These are phyloP conservation scores for Infundibulicybe gibba DNA, from an alignment of 768 basidiomycete genomes.

Conservation along the genomic window DNA sequence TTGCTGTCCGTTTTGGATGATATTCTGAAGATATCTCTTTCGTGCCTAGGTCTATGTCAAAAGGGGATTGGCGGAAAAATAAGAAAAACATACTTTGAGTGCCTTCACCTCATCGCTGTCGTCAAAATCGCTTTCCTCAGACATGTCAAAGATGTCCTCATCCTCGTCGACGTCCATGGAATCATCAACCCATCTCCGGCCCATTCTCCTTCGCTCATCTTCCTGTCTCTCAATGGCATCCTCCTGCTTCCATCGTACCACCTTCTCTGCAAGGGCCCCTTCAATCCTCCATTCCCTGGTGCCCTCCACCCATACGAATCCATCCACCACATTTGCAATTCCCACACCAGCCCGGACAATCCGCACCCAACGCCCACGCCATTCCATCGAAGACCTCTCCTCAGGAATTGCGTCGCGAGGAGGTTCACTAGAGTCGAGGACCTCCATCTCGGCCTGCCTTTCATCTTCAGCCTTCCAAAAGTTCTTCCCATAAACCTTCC, in stretches of 20 bases:
- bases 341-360: slow-evolving; percentile 67
- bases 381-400: slow-evolving; percentile 76
- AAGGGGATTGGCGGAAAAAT: slow-evolving; percentile 8
- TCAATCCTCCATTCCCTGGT: slow-evolving; percentile 61
- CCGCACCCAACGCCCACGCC: slow-evolving; percentile 73
- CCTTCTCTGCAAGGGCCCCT: slow-evolving; percentile 65
- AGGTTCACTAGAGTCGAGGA: slow-evolving; percentile 58
- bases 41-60: slow-evolving; percentile 49
- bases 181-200: slow-evolving; percentile 62
- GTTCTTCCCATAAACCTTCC: slow-evolving; percentile 87
- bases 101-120: slow-evolving; percentile 72
- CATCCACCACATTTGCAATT: slow-evolving; percentile 67
- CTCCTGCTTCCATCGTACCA: slow-evolving; percentile 65
- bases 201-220: slow-evolving; percentile 62
- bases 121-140: slow-evolving; percentile 59
- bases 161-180: slow-evolving; percentile 73
- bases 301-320: slow-evolving; percentile 64
- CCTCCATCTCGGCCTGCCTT: slow-evolving; percentile 69
- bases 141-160: slow-evolving; percentile 37
- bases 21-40: slow-evolving; percentile 64
- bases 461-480: slow-evolving; percentile 88
- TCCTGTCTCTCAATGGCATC: slow-evolving; percentile 63
- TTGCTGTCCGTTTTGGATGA: slow-evolving; percentile 51
- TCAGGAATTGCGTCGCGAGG: slow-evolving; percentile 63
- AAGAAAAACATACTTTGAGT: slow-evolving; percentile 57